Percentiles rank a stretch among this genome's conserved stretches.
phyloP scores from a whole-genome alignment of 331 rosid genomes.

The Ulmus americana region DNA sequence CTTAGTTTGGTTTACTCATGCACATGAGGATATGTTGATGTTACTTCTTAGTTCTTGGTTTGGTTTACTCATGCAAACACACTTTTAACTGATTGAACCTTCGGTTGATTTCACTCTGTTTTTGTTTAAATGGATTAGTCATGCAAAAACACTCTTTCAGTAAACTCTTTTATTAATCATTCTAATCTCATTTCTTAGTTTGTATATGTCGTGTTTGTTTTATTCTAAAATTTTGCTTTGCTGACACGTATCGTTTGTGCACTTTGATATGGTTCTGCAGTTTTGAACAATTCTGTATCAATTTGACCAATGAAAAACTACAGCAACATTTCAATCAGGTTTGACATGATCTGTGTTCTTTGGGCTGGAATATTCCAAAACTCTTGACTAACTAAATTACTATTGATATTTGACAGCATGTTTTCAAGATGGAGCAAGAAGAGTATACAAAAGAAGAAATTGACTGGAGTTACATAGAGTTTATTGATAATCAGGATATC shows the following conservation, averaged over 20 bases:
- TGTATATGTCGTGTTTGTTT: background rate
- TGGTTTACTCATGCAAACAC: background rate
- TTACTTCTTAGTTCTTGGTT: background rate
- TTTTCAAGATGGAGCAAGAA: slow-evolving; percentile 97
- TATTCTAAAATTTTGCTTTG: slow-evolving; percentile 9
- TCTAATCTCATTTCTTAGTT: background rate
- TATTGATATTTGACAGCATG: slow-evolving; percentile 51
- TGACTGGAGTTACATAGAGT: slow-evolving; percentile 88
- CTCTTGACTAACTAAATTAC: slow-evolving; percentile 18
- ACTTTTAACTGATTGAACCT: background rate
- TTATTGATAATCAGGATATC: slow-evolving; percentile 77
- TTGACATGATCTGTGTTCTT: slow-evolving; percentile 14
- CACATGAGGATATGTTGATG: background rate
- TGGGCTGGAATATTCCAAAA: slow-evolving; percentile 11
- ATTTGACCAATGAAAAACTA: slow-evolving; percentile 87
- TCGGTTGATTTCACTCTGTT: background rate
- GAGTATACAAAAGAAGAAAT: slow-evolving; percentile 87
- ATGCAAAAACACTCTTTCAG: background rate
- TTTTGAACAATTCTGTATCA: slow-evolving; percentile 91
- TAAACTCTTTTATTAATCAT: background rate
- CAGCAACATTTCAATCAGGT: slow-evolving; percentile 99
- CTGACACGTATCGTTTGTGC: slow-evolving; percentile 17
- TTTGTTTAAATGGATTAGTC: background rate
- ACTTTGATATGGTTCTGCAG: slow-evolving; percentile 40
- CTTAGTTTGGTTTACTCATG: background rate